A percentile compares a stretch with the other conserved stretches of the same genome.
phyloP scores from a whole-genome alignment of 1,284 basidiomycete species.

The Porogramme epimiltina region DNA sequence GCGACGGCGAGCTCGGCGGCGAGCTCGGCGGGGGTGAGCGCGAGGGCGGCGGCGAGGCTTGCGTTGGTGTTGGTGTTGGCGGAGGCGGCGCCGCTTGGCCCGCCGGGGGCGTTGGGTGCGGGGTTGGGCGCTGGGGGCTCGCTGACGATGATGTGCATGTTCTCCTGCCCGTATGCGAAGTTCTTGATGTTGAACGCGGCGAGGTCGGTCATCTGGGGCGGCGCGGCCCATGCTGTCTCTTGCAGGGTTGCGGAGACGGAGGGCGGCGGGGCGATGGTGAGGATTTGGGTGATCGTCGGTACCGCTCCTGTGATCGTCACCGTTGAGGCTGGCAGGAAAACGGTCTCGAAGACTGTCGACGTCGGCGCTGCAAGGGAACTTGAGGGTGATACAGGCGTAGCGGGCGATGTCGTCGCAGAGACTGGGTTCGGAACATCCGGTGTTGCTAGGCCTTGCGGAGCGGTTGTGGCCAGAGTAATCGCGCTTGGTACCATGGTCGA shows the following conservation, averaged over 20 bases:
- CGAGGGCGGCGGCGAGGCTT: too few relatives aligned
- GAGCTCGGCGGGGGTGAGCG: background rate
- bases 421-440: conserved; percentile 16
- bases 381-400: conserved; percentile 17
- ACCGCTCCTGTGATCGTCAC: conserved; percentile 35
- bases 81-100: background rate
- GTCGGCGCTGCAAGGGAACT: conserved; percentile 5
- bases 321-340: conserved; percentile 34
- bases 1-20: conserved; percentile 7
- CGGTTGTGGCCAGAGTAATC: too few relatives aligned
- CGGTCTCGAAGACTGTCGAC: conserved; percentile 15
- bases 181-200: conserved; percentile 58
- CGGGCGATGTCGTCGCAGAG: conserved; percentile 20
- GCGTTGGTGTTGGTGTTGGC: too few relatives aligned
- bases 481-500: too few relatives aligned
- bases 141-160: conserved; percentile 56
- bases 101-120: too few relatives aligned
- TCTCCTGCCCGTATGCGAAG: conserved; percentile 57
- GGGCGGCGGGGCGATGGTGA: conserved; percentile 18
- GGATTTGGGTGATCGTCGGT: conserved; percentile 34
- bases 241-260: background rate
- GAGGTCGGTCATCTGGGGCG: conserved; percentile 58
- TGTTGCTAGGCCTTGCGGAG: too few relatives aligned
- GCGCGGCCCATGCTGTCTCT: conserved; percentile 48
- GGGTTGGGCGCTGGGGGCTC: conserved; percentile 35